Base-by-base conservation (phyloP, 495 filamentous ascomycete genomes). In the Hyaloscypha bicolor region DNA sequence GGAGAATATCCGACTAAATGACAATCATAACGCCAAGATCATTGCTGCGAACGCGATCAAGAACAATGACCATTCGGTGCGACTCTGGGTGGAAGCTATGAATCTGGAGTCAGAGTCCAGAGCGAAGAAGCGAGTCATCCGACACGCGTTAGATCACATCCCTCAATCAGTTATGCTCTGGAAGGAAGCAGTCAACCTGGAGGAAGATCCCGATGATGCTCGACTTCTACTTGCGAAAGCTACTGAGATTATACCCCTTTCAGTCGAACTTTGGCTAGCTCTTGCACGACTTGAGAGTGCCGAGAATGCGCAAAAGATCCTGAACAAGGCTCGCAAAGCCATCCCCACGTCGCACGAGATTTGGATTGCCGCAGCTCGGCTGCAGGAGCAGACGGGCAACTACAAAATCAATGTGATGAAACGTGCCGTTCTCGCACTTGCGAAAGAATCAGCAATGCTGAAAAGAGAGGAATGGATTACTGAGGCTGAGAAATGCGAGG, bases 101-200 rank as follows among this genome's bases (percentile, higher is more conserved):
- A 91, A 92, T 69, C 80, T 99, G 31, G 95, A 99, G 75, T 87
- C 87, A 2, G 91, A 94, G 60, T 75, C 85, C 2, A 82, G 87
- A 37, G 89, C 91, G 0, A 94, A 93, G 78, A 98, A 97, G 79
- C 87, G 92, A 71, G 96, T 99, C 19, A 83, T 97, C 33, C 83
- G 93, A 65, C 90, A 93, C 73, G 95, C 96, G 29, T 82, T 98
- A 53, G 88, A 97, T 73, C 88, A 94, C 71, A 91, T 96, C 58
- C 93, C 91, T 3, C 90, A 96, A 70, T 97, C 94, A 0, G 93
- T 97, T 31, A 88, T 90, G 33, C 85, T 99, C 37, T 99, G 95
- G 95, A 98, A 97, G 76, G 91, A 95, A 73, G 89, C 93, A n/a
- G 94, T 98, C 53, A 98, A 98, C 69, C 80, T 97, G 51, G 94